Evolutionary conservation across 2,329 filamentous ascomycete genomes (phyloP), one percentile per base, ranked within the genome.

Genomic region (Lecanicillium sp.): DNA sequence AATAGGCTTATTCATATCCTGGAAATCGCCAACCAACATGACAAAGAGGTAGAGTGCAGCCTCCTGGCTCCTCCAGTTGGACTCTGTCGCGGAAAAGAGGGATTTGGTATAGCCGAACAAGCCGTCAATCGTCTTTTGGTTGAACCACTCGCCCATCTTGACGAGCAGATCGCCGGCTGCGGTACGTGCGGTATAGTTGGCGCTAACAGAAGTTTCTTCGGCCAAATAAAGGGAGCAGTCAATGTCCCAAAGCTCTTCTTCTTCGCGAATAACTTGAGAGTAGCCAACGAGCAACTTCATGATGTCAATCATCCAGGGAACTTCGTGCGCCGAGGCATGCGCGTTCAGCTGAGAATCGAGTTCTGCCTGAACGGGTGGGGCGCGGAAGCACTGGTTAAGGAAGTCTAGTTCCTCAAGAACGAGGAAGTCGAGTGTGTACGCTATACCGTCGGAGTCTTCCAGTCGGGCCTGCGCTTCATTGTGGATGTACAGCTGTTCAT

Each of bases 211-310:
- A 2, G 87, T 90, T 63, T 96, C 90, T 60, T 98, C 92, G 1
- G 88, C 90, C 33, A 98, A 71, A 61, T 94, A 98, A 3, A 98
- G 75, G 42, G 94, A 96, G 49, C 94, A 84, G 59, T 98, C 92
- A 45, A 95, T 87, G 50, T 95, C 87, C 92, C 92, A 98, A 9
- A 98, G 65, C 7, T 85, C 87, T 62, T 95, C 87, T 55, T 96
- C 92, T 58, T 98, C 92, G 19, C 78, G 80, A 2, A 85, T 89
- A 50, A 98, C 94, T 48, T 90, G 86, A 11, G 88, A 83, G 60
- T 94, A 96, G 2, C 80, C 78, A 15, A 88, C 79, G 9, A 88
- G 77, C 47, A 95, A 73, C 56, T 83, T 85, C 77, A 95, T 84
- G 15, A 95, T 79, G 52, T 95, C 85, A 25, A 84, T 73, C 48